Evolutionary conservation across 345 rosid genomes (phyloP).

Genomic region (Eucalyptus globulus): DNA sequence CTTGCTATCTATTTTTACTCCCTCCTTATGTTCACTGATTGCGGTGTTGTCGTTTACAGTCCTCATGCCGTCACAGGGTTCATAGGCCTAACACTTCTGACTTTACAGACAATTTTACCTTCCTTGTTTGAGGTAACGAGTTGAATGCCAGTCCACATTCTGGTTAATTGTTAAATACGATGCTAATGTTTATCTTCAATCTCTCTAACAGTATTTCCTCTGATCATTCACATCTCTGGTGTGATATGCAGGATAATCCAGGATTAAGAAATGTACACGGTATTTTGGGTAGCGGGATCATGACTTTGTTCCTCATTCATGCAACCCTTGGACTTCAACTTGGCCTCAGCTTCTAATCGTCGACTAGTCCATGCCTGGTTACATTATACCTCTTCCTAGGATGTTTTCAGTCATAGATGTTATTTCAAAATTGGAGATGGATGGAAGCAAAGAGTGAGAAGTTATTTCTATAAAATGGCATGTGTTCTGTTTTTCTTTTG

Average conservation of each 20-base stretch:
- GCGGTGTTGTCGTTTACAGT: conserved; percentile 17
- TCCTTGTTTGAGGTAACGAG: conserved; percentile 64
- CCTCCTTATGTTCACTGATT: neutral
- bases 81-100: conserved; percentile 64
- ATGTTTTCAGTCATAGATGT: neutral
- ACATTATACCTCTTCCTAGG: neutral
- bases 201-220: neutral
- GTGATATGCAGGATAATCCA: conserved; percentile 58
- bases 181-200: neutral
- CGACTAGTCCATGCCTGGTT: neutral
- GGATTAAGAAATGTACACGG: conserved; percentile 78
- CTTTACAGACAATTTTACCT: conserved; percentile 68
- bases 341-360: conserved; percentile 59
- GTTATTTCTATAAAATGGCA: neutral
- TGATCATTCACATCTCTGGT: neutral
- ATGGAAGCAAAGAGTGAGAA: neutral
- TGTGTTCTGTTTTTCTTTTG: neutral
- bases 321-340: conserved; percentile 80
- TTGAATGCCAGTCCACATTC: neutral
- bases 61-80: conserved; percentile 86
- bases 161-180: neutral
- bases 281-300: conserved; percentile 85
- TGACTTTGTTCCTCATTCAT: conserved; percentile 74
- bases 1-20: neutral
- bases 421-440: neutral